A percentile compares a stretch with the other conserved stretches of the same genome.
Conservation (phyloP, 768 basidiomycete species). For the Suillus alpinus region DNA sequence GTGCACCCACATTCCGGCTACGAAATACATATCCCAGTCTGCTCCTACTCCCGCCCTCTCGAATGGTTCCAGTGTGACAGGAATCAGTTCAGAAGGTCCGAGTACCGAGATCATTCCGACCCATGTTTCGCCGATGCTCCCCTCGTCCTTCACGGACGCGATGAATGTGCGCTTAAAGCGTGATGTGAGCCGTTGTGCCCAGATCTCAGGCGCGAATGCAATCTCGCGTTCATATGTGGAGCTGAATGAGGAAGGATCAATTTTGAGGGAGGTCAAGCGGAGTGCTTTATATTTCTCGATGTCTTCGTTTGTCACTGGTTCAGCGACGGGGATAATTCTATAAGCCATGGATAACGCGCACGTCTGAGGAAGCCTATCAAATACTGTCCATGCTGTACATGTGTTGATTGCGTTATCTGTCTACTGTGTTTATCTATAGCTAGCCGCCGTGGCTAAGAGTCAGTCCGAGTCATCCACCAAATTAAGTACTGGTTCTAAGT, state of each 20-base stretch:
- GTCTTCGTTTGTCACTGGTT: slow-evolving; percentile 17
- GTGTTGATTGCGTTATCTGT: neutral
- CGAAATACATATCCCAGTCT: slow-evolving; percentile 18
- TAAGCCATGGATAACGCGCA: slow-evolving; percentile 3
- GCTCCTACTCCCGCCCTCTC: slow-evolving; percentile 10
- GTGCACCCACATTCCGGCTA: slow-evolving; percentile 27
- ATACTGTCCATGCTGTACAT: neutral
- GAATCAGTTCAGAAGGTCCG: slow-evolving; percentile 12
- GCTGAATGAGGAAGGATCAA: slow-evolving; percentile 18
- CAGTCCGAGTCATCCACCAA: neutral
- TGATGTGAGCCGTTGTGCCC: slow-evolving; percentile 19
- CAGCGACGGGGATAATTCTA: slow-evolving; percentile 15
- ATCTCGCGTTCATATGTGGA: slow-evolving; percentile 23
- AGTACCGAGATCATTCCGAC: slow-evolving; percentile 16
- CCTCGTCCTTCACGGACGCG: slow-evolving; percentile 6
- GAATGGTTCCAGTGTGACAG: slow-evolving; percentile 11
- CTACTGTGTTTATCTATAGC: neutral
- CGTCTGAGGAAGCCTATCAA: neutral
- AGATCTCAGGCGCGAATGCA: slow-evolving; percentile 19
- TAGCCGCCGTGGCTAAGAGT: neutral
- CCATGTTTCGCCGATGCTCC: slow-evolving; percentile 9
- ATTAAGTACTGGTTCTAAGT: neutral
- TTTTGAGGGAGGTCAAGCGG: slow-evolving; percentile 20
- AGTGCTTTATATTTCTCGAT: slow-evolving; percentile 22
- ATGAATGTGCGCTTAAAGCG: slow-evolving; percentile 15